These are phyloP conservation scores for Ceratobasidium sp. DNA, from an alignment of 1,284 basidiomycete genomes.

Conservation along the genomic window DNA sequence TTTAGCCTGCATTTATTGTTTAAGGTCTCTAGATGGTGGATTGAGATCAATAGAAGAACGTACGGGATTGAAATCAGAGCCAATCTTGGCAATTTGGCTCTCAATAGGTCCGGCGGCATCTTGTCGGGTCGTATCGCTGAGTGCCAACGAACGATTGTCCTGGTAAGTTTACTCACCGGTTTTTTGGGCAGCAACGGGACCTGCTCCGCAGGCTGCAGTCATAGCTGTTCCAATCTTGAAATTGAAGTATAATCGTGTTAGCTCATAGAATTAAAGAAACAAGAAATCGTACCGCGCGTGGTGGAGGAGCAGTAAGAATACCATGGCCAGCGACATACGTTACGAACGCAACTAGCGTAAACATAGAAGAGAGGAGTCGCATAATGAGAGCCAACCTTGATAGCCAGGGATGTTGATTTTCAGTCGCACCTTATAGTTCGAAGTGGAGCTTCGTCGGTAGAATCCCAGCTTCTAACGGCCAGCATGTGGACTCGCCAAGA, in stretches of 20 bases:
- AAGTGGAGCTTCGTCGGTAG: constrained; percentile 32
- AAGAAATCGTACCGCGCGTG: constrained; percentile 11
- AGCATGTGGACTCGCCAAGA: constrained; percentile 27
- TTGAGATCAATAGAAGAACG: background rate
- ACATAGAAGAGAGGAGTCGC: constrained; percentile 21
- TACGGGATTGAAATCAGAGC: constrained; percentile 23
- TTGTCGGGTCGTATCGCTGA: background rate
- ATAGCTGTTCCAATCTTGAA: constrained; percentile 7
- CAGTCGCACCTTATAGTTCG: background rate
- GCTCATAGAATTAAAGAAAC: background rate
- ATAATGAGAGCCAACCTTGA: constrained; percentile 5
- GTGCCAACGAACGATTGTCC: background rate
- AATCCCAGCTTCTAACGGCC: background rate
- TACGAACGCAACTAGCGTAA: constrained; percentile 19
- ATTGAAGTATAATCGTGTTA: background rate
- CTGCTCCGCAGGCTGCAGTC: constrained; percentile 3
- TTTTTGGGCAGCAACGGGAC: background rate
- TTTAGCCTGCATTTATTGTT: background rate
- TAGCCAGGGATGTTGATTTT: background rate
- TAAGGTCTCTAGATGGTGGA: background rate
- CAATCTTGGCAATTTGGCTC: constrained; percentile 40
- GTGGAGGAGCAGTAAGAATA: constrained; percentile 30
- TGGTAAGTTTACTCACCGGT: background rate
- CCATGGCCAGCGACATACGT: constrained; percentile 25
- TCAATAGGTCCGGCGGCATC: constrained; percentile 35